Evolutionary conservation across 257 asterid species (phyloP), one percentile per base, ranked within the genome.

Genomic region (Solanum arcanum): DNA sequence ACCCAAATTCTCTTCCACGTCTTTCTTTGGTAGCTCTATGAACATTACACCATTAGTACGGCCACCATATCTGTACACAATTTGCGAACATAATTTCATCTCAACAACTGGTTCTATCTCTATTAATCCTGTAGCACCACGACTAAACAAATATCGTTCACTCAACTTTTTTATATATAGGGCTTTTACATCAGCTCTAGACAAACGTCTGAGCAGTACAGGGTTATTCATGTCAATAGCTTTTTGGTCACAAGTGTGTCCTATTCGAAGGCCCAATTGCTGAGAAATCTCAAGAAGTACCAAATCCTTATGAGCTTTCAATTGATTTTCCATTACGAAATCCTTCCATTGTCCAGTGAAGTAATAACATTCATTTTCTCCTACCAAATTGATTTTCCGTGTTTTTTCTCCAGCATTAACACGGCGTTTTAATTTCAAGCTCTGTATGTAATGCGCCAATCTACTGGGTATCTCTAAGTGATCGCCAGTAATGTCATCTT

Each of bases 11-110:
- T 78, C 39, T 27, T 78, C 84, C 12, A 78, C 84, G 9, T 46
- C 66, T 46, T 27, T 78, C 66, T 78, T 78, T 0, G 84, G 84
- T 27, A 78, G n/a, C 39, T 78, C 41, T 46, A 78, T 78, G 64
- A 46, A 78, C 66, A 78, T 78, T 46, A 78, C 66, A 46, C 84
- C 84, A 7, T 78, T 23, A 23, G 35, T 46, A 46, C 77, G 23
- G n/a, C 84, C 84, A 46, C 84, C 66, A 78, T 78, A 78, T 78
- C 84, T 78, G 27, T 78, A 78, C 66, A 78, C 84, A 78, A 78
- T 44, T 27, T 78, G 64, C 14, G n/a, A 46, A 46, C 84, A 78
- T 46, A 78, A 27, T 78, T 46, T 78, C 64, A 78, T 46, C 25
- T 78, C 16, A 46, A 78, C 62, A 15, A 27, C 37, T 78, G 84